Conservation (phyloP, 140 eudicot species). For the Cichorium intybus region DNA sequence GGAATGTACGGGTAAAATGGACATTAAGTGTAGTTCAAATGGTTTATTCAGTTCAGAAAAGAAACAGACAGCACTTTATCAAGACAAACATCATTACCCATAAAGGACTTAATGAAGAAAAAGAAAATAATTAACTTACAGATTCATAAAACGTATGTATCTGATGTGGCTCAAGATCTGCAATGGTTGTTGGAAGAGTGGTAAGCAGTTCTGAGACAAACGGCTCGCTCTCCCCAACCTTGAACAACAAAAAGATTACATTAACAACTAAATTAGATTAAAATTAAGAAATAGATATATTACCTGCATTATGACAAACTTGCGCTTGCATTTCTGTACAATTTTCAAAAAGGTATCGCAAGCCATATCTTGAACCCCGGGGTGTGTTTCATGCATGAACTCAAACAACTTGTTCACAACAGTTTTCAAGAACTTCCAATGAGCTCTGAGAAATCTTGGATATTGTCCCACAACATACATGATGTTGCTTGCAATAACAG, state of each 20-base stretch:
- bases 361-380: constrained; percentile 99
- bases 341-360: constrained; percentile 96
- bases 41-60: too few species aligned
- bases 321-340: constrained; percentile 99
- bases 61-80: too few species aligned
- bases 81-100: background rate
- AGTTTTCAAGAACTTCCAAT: constrained; percentile 97
- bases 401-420: constrained; percentile 97
- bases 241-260: constrained; percentile 22
- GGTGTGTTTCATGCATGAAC: constrained; percentile 99
- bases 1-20: too few species aligned
- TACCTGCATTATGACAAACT: constrained; percentile 93
- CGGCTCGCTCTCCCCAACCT: constrained; percentile 97
- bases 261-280: background rate
- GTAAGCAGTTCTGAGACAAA: constrained; percentile 96
- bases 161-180: constrained; percentile 93
- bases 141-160: constrained; percentile 94
- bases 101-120: background rate
- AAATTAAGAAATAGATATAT: background rate
- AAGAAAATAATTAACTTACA: constrained; percentile 40
- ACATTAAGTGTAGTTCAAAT: too few species aligned
- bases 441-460: constrained; percentile 94
- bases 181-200: constrained; percentile 79
- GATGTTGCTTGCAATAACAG: constrained; percentile 97
- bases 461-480: constrained; percentile 99